Evolutionary conservation across 140 eudicot species (phyloP).

Genomic region (Flaveria floridana): DNA sequence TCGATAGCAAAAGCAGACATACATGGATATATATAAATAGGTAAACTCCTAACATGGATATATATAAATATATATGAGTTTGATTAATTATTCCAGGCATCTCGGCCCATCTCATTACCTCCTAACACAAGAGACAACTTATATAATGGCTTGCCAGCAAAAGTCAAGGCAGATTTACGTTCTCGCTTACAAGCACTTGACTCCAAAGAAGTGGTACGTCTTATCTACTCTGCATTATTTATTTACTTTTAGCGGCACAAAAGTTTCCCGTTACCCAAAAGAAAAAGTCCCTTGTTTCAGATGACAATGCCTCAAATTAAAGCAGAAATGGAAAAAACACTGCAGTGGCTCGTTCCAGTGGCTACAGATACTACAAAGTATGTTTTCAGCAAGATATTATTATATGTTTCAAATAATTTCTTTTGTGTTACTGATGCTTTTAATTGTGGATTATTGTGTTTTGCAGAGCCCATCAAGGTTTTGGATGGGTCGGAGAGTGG

Average conservation of each 20-base stretch:
- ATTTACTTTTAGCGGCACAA: not conserved
- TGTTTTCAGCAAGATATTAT: not conserved
- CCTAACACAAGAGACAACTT: constrained; percentile 80
- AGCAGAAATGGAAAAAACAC: constrained; percentile 96
- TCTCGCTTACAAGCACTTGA: constrained; percentile 52
- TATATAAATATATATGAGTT: not conserved
- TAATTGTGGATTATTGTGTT: constrained; percentile 3
- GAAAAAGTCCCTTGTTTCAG: constrained; percentile 45
- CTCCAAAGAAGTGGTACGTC: constrained; percentile 61
- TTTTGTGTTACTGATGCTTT: not conserved
- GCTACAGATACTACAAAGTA: constrained; percentile 95
- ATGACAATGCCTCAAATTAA: constrained; percentile 86
- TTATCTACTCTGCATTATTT: not conserved
- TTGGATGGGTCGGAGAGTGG: constrained; percentile 99
- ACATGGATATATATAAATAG: no score
- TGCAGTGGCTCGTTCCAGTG: constrained; percentile 92
- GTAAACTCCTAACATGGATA: no score
- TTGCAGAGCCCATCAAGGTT: constrained; percentile 93
- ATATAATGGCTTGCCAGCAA: constrained; percentile 77
- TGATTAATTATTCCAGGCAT: constrained; percentile 48
- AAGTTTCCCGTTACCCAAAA: not conserved
- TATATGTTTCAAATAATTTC: not conserved
- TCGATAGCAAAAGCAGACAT: no score
- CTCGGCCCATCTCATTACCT: constrained; percentile 86
- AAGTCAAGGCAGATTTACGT: constrained; percentile 71